Conservation (phyloP, 805 yeast genomes). For the Kodamaea neixiangensis region DNA sequence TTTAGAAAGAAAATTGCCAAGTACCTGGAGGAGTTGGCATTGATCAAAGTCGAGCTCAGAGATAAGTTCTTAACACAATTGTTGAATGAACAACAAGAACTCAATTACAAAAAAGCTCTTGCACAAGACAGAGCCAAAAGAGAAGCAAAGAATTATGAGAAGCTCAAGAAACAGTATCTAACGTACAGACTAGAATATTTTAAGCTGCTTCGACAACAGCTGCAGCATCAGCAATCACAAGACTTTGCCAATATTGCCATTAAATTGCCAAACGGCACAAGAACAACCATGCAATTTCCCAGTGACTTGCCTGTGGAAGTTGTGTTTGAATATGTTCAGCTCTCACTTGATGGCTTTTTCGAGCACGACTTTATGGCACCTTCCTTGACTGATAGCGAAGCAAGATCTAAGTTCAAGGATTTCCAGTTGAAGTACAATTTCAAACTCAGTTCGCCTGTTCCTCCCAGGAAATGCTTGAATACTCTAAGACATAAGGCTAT, state of each 20-base stretch:
- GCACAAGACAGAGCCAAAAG: slow-evolving; percentile 62
- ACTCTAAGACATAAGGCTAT: slow-evolving; percentile 45
- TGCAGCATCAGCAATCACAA: slow-evolving; percentile 13
- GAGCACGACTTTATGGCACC: slow-evolving; percentile 19
- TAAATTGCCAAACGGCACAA: slow-evolving; percentile 61
- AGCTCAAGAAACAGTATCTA: slow-evolving; percentile 41
- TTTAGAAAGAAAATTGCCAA: slow-evolving; percentile 50
- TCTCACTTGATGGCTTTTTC: slow-evolving; percentile 44
- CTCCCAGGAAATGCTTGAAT: slow-evolving; percentile 36
- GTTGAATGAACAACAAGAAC: slow-evolving; percentile 71
- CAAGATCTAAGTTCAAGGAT: slow-evolving; percentile 22
- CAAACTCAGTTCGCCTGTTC: slow-evolving; percentile 37
- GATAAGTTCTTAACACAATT: slow-evolving; percentile 58
- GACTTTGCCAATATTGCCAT: slow-evolving; percentile 65
- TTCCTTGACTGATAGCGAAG: slow-evolving; percentile 25
- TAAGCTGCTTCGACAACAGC: slow-evolving; percentile 22
- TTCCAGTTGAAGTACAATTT: slow-evolving; percentile 31
- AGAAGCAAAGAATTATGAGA: slow-evolving; percentile 25
- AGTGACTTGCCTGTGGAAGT: slow-evolving; percentile 29
- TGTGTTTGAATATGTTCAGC: slow-evolving; percentile 37
- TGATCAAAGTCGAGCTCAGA: slow-evolving; percentile 63
- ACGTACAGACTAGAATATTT: slow-evolving; percentile 29
- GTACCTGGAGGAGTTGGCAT: slow-evolving; percentile 60
- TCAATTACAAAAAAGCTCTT: slow-evolving; percentile 71
- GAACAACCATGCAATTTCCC: slow-evolving; percentile 45